phyloP scores from a whole-genome alignment of 2,329 filamentous ascomycete genomes.

The Ascochyta rabiei region DNA sequence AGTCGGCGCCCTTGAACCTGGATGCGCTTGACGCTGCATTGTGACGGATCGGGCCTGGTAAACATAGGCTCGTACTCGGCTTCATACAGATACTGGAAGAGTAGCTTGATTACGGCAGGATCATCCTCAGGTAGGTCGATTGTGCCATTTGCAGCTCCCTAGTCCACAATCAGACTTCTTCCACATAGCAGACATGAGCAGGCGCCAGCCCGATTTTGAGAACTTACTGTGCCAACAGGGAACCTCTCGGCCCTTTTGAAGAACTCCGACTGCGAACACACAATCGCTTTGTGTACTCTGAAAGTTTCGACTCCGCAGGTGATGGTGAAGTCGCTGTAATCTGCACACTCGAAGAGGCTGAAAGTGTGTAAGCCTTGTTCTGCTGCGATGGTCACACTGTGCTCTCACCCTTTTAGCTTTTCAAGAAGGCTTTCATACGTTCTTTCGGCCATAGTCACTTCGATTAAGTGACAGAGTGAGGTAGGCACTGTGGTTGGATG shows the following conservation, averaged over 20 bases:
- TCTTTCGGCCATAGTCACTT: too few relatives aligned
- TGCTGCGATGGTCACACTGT: background rate
- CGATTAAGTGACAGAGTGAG: too few relatives aligned
- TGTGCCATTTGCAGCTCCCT: background rate
- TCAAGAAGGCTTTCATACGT: too few relatives aligned
- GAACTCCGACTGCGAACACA: constrained; percentile 18
- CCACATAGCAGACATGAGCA: too few relatives aligned
- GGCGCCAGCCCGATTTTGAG: too few relatives aligned
- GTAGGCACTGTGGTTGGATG: too few relatives aligned
- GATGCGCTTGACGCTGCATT: too few relatives aligned
- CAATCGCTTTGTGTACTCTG: constrained; percentile 23
- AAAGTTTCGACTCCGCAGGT: background rate
- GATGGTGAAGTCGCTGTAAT: background rate
- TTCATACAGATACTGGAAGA: constrained; percentile 28
- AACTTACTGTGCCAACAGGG: too few relatives aligned
- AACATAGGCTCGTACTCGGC: constrained; percentile 14
- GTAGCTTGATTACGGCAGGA: constrained; percentile 7
- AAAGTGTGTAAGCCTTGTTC: background rate
- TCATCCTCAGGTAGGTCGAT: constrained; percentile 25
- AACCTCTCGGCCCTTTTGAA: constrained; percentile 13
- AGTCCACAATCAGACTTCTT: background rate
- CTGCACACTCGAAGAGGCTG: background rate
- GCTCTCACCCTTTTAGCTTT: too few relatives aligned
- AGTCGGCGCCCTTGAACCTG: too few relatives aligned
- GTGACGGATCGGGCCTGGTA: too few relatives aligned